Evolutionary conservation across 345 rosid species (phyloP), one percentile per base, ranked within the genome.

Genomic region (Populus tremula): DNA sequence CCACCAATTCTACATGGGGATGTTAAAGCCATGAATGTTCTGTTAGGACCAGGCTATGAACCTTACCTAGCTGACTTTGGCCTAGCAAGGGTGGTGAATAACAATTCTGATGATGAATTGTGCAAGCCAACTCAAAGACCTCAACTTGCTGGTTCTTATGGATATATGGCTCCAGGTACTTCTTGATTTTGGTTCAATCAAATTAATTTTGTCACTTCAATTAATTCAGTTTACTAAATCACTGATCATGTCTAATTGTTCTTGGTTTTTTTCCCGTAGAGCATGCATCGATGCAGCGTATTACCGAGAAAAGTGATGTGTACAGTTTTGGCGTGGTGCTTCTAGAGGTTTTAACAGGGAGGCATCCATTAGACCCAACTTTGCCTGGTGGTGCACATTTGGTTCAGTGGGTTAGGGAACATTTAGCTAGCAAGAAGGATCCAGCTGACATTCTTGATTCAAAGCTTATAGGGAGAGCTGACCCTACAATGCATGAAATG

Each of bases 81-180:
- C 53, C 86, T 93, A 67, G 97, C 99, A 5, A 85, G 90, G 86
- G 84, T 78, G 68, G 81, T 91, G 18, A 76, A 83, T 14, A 53
- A 84, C 70, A 78, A 66, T 33, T 56, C 35, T 29, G 77, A 36
- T 66, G 86, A 82, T 35, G 89, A 84, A 59, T 76, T 76, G 16
- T 81, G 85, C 6, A 87, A 85, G 83, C 84, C 84, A 17, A 83
- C 82, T 79, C 91, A 80, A 72, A 90, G 87, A 76, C 92, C 92
- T 68, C 91, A 87, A n/a, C 86, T 93, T 36, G 97, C 94, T 36
- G 99, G 99, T 71, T 95, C 99, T 70, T 95, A 95, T 45, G 98
- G 99, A 71, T 95, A 95, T 82, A 95, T 95, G 97, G 98, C 97
- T 81, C 98, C 99, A 79, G 98, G 99, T 93, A 86, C 29, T 8